Conservation (phyloP, 2,329 filamentous ascomycete genomes). For the Boeremia exigua region DNA sequence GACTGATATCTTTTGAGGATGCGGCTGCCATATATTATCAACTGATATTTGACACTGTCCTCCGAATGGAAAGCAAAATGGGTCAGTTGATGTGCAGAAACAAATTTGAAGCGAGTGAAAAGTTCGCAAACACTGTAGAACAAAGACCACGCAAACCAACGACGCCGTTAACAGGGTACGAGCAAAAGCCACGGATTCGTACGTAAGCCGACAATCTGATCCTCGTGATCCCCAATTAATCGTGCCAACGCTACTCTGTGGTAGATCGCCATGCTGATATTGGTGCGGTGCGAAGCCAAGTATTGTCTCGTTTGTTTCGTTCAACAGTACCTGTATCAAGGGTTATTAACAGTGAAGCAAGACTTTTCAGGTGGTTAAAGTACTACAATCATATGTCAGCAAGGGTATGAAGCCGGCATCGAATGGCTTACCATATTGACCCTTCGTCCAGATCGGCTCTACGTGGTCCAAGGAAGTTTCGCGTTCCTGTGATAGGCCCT, state of each 20-base stretch:
- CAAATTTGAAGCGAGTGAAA: background rate
- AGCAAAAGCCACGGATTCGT: background rate
- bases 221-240: background rate
- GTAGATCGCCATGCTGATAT: background rate
- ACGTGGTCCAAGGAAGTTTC: conserved; percentile 18
- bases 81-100: too few species aligned
- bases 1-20: too few species aligned
- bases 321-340: background rate
- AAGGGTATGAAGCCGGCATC: background rate
- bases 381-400: background rate
- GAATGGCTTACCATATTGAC: background rate
- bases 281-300: background rate
- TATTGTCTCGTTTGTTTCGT: background rate
- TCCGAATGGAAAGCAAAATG: too few species aligned
- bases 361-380: background rate
- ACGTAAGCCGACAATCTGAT: background rate
- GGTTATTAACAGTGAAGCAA: background rate
- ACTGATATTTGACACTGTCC: too few species aligned
- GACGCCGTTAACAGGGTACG: background rate
- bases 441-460: background rate
- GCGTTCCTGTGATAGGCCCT: conserved; percentile 21
- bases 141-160: too few species aligned
- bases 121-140: background rate
- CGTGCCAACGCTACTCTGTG: conserved; percentile 1
- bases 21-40: too few species aligned